These are phyloP conservation scores for Cladosporium sp. DNA, from an alignment of 2,329 filamentous ascomycete genomes.

Conservation along the genomic window DNA sequence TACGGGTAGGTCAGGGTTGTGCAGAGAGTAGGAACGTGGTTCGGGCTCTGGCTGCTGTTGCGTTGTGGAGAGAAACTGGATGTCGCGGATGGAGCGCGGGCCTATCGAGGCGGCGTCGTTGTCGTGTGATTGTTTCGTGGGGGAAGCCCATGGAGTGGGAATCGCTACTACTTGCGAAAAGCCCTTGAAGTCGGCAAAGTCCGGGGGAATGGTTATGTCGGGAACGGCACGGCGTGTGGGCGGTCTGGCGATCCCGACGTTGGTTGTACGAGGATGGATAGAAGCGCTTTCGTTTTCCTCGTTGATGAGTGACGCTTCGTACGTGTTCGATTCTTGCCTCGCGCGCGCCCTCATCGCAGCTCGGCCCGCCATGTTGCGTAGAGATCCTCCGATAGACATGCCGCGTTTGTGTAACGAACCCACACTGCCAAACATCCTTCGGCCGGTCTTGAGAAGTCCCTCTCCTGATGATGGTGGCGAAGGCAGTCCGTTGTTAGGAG, in stretches of 20 bases:
- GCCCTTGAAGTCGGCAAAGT: not conserved
- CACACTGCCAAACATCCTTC: constrained; percentile 13
- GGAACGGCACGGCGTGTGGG: constrained; percentile 3
- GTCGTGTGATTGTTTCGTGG: not conserved
- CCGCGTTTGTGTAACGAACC: constrained; percentile 4
- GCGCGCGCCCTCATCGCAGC: constrained; percentile 8
- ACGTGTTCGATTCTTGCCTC: constrained; percentile 5
- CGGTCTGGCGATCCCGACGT: constrained; percentile 1
- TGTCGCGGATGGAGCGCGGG: constrained; percentile 10
- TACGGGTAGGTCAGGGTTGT: constrained; percentile 20
- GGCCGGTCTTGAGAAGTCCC: not conserved
- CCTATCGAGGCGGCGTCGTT: constrained; percentile 13
- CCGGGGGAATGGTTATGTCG: not conserved
- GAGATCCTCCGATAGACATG: not conserved
- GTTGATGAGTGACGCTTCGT: constrained; percentile 11
- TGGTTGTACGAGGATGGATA: constrained; percentile 6
- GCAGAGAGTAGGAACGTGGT: constrained; percentile 24
- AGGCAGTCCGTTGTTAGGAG: not conserved
- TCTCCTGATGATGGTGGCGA: constrained; percentile 1
- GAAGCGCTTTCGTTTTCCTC: constrained; percentile 6
- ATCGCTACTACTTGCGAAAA: constrained; percentile 16
- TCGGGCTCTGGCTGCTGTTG: constrained; percentile 23
- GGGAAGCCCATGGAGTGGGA: constrained; percentile 2
- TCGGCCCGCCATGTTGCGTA: constrained; percentile 12
- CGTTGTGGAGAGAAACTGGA: constrained; percentile 15